These are phyloP conservation scores for Diaporthe vaccinii DNA, from an alignment of 2,329 filamentous ascomycete genomes.

Conservation along the genomic window DNA sequence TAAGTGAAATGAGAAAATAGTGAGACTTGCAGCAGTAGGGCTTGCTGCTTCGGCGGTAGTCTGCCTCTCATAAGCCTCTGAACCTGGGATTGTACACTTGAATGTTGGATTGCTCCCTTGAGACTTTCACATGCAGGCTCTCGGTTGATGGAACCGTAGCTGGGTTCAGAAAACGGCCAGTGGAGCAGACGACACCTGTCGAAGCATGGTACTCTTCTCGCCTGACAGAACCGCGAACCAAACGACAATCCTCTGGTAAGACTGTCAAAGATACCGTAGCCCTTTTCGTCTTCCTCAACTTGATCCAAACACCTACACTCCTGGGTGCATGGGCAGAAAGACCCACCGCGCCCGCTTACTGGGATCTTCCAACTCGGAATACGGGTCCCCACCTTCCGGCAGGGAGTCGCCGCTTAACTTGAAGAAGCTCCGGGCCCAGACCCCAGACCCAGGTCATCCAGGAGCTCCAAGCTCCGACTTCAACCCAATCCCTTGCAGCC, in stretches of 20 bases:
- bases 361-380: slow-evolving; percentile 26
- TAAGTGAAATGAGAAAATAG: background rate
- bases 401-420: slow-evolving; percentile 10
- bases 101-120: background rate
- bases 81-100: background rate
- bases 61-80: background rate
- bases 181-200: background rate
- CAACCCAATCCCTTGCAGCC: slow-evolving; percentile 22
- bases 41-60: background rate
- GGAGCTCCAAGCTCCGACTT: slow-evolving; percentile 28
- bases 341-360: slow-evolving; percentile 9
- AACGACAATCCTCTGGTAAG: background rate
- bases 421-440: slow-evolving; percentile 32
- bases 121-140: background rate
- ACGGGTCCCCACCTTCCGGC: slow-evolving; percentile 22
- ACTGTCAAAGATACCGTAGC: background rate
- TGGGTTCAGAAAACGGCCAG: background rate
- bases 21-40: background rate
- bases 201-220: background rate
- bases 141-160: background rate
- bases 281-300: background rate
- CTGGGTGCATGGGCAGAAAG: background rate
- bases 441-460: slow-evolving; percentile 18
- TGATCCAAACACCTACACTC: background rate
- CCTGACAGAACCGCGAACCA: background rate